Evolutionary conservation across 306 rosid species (phyloP), one percentile per base, ranked within the genome.

Genomic region (Carpinus fangiana): DNA sequence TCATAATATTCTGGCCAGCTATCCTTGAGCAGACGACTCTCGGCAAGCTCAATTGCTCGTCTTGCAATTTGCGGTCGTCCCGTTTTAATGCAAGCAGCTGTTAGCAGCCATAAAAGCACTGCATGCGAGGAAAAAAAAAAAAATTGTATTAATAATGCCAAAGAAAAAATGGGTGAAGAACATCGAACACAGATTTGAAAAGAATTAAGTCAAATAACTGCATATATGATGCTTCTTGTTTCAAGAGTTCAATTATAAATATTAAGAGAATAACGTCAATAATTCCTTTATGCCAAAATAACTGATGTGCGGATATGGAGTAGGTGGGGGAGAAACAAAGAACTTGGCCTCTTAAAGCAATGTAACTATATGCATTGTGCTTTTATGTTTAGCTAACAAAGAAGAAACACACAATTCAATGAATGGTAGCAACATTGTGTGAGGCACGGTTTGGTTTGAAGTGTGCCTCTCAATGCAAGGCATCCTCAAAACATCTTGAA

Each of bases 1-100:
- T 93, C 98, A 51, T 93, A 93, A 79, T 93, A 93, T 77, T 93
- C 98, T 6, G 98, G 98, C 98, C 98, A 93, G 36, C 91, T 86
- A 73, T 93, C 98, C 87, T 93, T 93, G 76, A 88, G 85, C 55
- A 93, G 81, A 64, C 98, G 94, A 78, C 88, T 87, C 89, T 93
- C 98, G 0, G 94, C 93, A 76, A 90, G 96, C 88, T 93, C 98
- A 28, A 93, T 90, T 20, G 98, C 96, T 46, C 83, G 80, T 80
- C 98, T 88, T 73, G 98, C 98, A 72, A 93, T 90, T 74, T 93
- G 98, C 0, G 96, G 98, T 60, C 98, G 82, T 64, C 98, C 98
- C 11, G 93, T 88, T 50, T 93, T 93, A 68, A 93, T 93, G 91
- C 96, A 90, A 71, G 98, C 98, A 14, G 98, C 98, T 51, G 98